A percentile compares a stretch with the other conserved stretches of the same genome.
Conservation (phyloP, 495 filamentous ascomycete species). For the Aspergillus nanangensis region DNA sequence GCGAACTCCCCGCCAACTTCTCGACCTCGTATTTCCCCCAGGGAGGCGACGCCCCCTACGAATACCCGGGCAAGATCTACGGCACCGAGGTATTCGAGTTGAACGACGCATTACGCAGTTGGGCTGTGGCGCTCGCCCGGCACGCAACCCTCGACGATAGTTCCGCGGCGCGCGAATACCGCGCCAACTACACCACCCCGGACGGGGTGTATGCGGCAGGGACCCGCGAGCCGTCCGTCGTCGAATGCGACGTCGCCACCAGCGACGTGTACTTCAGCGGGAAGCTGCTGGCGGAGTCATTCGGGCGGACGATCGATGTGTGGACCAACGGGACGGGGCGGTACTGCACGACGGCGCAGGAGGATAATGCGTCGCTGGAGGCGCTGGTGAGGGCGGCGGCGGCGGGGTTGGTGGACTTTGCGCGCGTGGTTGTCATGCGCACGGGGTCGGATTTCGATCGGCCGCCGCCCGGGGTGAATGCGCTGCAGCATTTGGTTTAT, state of each 20-base stretch:
- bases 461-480: slow-evolving; percentile 51
- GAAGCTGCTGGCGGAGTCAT: slow-evolving; percentile 53
- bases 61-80: slow-evolving; percentile 63
- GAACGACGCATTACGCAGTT: slow-evolving; percentile 54
- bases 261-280: slow-evolving; percentile 72
- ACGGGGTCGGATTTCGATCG: slow-evolving; percentile 71
- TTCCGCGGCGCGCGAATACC: slow-evolving; percentile 48
- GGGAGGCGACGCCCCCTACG: slow-evolving; percentile 45
- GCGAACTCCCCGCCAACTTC: slow-evolving; percentile 63
- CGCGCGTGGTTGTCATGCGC: slow-evolving; percentile 68
- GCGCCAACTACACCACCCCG: slow-evolving; percentile 48
- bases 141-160: slow-evolving; percentile 55
- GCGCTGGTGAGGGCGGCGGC: slow-evolving; percentile 57
- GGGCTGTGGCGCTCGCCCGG: slow-evolving; percentile 52
- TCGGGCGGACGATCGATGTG: slow-evolving; percentile 59
- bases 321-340: slow-evolving; percentile 64
- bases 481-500: slow-evolving; percentile 53
- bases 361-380: slow-evolving; percentile 70
- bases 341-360: slow-evolving; percentile 70
- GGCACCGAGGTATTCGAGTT: slow-evolving; percentile 77
- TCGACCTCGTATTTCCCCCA: slow-evolving; percentile 64
- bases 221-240: slow-evolving; percentile 47
- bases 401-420: slow-evolving; percentile 57
- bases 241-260: slow-evolving; percentile 65
- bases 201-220: slow-evolving; percentile 46